Conservation (phyloP, 306 rosid species). For the Quercus suber region DNA sequence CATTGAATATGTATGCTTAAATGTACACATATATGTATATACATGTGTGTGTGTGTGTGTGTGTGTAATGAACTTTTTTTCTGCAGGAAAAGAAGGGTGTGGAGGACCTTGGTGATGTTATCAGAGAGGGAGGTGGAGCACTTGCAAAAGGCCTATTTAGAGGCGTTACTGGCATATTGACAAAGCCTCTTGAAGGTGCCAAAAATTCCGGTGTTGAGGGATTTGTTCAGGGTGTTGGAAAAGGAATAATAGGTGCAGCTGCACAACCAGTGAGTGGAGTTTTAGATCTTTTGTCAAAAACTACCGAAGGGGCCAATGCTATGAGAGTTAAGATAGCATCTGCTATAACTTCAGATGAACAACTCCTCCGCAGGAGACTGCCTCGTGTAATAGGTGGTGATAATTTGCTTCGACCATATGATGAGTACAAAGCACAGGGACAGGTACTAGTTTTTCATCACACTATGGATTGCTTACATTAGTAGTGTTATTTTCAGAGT, state of each 20-base stretch:
- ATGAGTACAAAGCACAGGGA: conserved; percentile 88
- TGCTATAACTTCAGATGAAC: conserved; percentile 95
- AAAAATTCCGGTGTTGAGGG: conserved; percentile 97
- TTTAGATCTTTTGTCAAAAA: conserved; percentile 91
- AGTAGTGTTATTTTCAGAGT: background rate
- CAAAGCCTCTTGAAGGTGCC: conserved; percentile 99
- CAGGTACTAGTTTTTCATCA: conserved; percentile 63
- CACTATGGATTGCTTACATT: conserved; percentile 1
- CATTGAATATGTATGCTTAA: conserved; percentile 7
- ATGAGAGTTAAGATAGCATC: conserved; percentile 97
- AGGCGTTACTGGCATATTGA: conserved; percentile 97
- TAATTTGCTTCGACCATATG: conserved; percentile 79
- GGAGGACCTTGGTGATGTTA: conserved; percentile 88
- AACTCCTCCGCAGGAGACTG: conserved; percentile 86
- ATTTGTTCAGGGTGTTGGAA: conserved; percentile 99
- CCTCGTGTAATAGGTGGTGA: conserved; percentile 96
- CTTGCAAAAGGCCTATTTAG: conserved; percentile 95
- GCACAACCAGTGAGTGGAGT: conserved; percentile 99
- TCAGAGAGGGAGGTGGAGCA: conserved; percentile 99
- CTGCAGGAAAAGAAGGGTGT: conserved; percentile 91
- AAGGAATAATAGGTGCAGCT: conserved; percentile 97
- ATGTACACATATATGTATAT: background rate
- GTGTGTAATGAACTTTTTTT: background rate
- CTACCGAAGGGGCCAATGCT: conserved; percentile 99
- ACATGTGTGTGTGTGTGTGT: too few species aligned